Evolutionary conservation across 139 green algal genomes (phyloP).

Genomic region (Tetradesmus obliquus): DNA sequence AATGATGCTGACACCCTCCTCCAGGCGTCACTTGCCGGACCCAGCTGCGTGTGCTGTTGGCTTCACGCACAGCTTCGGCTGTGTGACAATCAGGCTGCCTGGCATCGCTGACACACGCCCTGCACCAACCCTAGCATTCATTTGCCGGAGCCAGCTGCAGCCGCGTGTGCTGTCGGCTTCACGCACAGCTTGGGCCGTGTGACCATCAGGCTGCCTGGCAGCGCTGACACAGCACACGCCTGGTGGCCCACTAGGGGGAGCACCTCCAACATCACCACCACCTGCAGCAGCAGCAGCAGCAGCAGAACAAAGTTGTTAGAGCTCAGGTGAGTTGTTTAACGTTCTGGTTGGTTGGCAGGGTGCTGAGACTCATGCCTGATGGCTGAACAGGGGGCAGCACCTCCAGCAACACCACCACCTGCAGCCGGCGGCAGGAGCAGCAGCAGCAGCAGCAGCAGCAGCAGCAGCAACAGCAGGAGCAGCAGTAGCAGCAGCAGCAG

Average conservation of each 20-base stretch:
- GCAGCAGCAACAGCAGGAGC: neutral
- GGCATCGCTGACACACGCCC: neutral
- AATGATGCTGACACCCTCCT: too few relatives aligned
- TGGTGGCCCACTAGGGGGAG: constrained; percentile 20
- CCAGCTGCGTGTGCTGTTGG: too few relatives aligned
- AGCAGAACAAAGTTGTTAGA: neutral
- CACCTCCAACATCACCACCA: constrained; percentile 23
- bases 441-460: neutral
- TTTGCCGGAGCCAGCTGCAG: neutral
- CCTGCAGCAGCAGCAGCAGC: neutral
- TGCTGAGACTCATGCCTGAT: constrained; percentile 18
- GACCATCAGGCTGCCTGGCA: constrained; percentile 28
- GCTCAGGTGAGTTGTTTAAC: too few relatives aligned
- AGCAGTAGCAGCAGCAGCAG: too few relatives aligned
- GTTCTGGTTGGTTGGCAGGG: too few relatives aligned
- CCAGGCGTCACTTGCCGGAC: too few relatives aligned
- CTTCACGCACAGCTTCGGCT: too few relatives aligned
- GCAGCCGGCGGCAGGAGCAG: neutral
- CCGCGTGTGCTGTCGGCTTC: constrained; percentile 4
- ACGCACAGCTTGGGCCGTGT: constrained; percentile 15
- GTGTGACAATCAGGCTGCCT: too few relatives aligned
- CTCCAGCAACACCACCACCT: constrained; percentile 24
- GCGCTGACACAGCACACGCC: constrained; percentile 10
- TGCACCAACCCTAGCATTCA: neutral
- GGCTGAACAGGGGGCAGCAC: constrained; percentile 5